Evolutionary conservation across 176 grass and related monocot species (phyloP), one percentile per base, ranked within the genome.

Genomic region (Rhipidocladum racemiflorum): DNA sequence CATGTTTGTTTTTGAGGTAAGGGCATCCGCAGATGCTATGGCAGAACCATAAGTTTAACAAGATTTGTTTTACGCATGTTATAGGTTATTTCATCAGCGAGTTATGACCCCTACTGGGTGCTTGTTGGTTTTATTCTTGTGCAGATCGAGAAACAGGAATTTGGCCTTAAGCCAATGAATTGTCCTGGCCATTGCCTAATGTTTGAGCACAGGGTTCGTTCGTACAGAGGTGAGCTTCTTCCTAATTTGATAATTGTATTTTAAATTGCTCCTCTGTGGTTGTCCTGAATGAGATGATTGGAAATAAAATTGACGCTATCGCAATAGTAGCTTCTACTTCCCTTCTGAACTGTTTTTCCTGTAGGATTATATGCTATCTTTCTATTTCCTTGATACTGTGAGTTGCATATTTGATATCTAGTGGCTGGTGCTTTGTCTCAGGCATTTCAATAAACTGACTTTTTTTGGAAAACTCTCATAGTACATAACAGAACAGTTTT

Each of bases 151-250:
- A 99, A 95, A 71, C 92, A 99, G 74, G 96, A 95, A 84, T 99
- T 99, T 77, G 96, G 92, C 84, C 92, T 99, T 65, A 99, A 99
- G 85, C 96, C 96, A 81, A 99, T 99, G 96, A 99, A 99, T 87
- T 99, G 96, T 80, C 96, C 96, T 61, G 96, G 96, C 3, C 96
- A 95, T 71, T 99, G 96, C 81, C 85, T 99, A 90, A 99, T 99
- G 96, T 99, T 99, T 90, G 87, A 91, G 55, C 83, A 95, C 74
- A 82, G 93, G 77, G 90, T 91, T 88, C 96, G 96, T 32, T 99
- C 96, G 0, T 99, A 95, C 72, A 99, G 96, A 99, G 92, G 96
- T 95, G 34, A 78, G 78, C 81, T 88, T 42, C 80, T 78, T 64
- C 40, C 20, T 71, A 84, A 43, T 67, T 5, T 35, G 5, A 63